Evolutionary conservation across 495 filamentous ascomycete species (phyloP), one percentile per base, ranked within the genome.

Genomic region (Extremus antarcticus): DNA sequence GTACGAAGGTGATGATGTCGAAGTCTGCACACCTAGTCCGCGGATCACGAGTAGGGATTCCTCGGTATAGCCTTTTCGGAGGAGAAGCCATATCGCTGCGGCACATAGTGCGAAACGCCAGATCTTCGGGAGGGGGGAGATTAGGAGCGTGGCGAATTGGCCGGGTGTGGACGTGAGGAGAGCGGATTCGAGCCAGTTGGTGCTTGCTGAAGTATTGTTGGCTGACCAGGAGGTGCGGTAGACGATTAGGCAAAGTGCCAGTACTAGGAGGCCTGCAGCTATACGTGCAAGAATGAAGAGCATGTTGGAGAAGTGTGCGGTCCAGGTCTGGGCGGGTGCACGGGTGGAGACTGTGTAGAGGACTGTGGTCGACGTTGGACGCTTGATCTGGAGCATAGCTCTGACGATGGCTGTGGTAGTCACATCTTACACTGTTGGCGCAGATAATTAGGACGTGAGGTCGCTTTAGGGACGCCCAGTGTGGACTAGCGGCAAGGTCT

Each of bases 11-110:
- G 79, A 81, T 20, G 78, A 80, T 0, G 84, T 87, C 3, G 78
- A 80, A 2, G 88, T 97, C 67, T 99, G 92, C 53, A 99, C 86
- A 2, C 92, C 92, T 16, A 99, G 76, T 17, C 89, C 86, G 39
- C 89, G 81, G 53, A 99, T 81, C 11, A 94, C 87, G 0, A 96
- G 76, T 7, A 99, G 78, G 0, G 85, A 87, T 72, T 97, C 92
- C 66, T 91, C 85, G 71, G 71, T 69, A 24, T 41, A 53, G n/a
- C 29, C 11, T 25, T 58, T 55, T 16, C 35, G 47, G 35, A 19
- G 35, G 43, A 49, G 54, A 51, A 59, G 47, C 15, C 25, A 58
- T 21, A 13, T 16, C 7, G 43, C 24, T 8, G 3, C 46, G 21
- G 50, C 13, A 22, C 13, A 8, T 13, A 57, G n/a, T 38, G 47